Evolutionary conservation across 2,329 filamentous ascomycete species (phyloP).

Genomic region (Venturia pyrina): DNA sequence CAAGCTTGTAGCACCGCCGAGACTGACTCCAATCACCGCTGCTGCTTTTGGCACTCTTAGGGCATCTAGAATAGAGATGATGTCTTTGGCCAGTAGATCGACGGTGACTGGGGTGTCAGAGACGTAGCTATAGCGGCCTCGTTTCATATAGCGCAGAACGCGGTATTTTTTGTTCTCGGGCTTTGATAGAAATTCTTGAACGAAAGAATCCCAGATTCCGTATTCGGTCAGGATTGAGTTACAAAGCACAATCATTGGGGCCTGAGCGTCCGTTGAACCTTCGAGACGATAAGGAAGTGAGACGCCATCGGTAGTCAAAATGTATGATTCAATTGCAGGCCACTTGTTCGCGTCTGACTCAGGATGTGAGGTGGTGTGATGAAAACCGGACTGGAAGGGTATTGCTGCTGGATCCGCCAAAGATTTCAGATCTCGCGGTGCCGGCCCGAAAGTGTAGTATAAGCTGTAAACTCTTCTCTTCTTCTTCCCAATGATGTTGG

Average conservation of each 20-base stretch:
- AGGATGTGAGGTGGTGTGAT: slow-evolving; percentile 34
- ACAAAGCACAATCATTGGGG: slow-evolving; percentile 63
- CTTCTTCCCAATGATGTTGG: slow-evolving; percentile 47
- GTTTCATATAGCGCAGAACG: slow-evolving; percentile 66
- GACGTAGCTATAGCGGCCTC: slow-evolving; percentile 51
- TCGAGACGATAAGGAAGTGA: slow-evolving; percentile 65
- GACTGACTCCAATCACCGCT: slow-evolving; percentile 63
- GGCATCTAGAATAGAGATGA: slow-evolving; percentile 55
- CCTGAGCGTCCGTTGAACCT: slow-evolving; percentile 54
- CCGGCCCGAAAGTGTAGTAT: slow-evolving; percentile 72
- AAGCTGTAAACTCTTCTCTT: slow-evolving; percentile 55
- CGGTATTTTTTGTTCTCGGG: slow-evolving; percentile 53
- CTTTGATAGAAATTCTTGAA: slow-evolving; percentile 48
- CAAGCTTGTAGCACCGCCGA: slow-evolving; percentile 70
- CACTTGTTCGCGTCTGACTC: slow-evolving; percentile 34
- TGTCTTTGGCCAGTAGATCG: slow-evolving; percentile 57
- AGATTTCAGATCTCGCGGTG: slow-evolving; percentile 55
- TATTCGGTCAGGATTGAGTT: slow-evolving; percentile 74
- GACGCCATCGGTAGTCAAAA: slow-evolving; percentile 60
- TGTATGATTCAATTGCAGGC: slow-evolving; percentile 53
- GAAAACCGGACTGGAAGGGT: slow-evolving; percentile 24
- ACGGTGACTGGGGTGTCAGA: slow-evolving; percentile 40
- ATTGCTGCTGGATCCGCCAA: slow-evolving; percentile 41
- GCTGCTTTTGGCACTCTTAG: slow-evolving; percentile 59
- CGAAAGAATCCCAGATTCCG: slow-evolving; percentile 71